Base-by-base conservation (phyloP, 352 stramenopile species). In the Globisporangium irregulare region DNA sequence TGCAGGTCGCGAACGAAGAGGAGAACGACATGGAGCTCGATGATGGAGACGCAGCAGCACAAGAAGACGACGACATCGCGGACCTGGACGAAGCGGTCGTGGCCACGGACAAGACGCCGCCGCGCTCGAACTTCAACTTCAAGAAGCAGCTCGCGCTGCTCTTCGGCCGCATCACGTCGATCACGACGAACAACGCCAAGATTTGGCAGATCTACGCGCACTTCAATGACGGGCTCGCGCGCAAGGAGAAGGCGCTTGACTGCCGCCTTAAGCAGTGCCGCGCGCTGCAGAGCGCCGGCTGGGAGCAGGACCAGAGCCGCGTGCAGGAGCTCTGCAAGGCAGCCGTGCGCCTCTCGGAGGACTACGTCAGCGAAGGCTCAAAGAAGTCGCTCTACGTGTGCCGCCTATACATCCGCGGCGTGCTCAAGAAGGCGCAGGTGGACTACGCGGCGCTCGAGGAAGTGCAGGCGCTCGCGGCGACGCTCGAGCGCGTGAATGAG, bases 141-240 rank as follows among this genome's bases (percentile, higher is more conserved):
- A 68, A 68, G 53, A 68, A 68, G 62, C 61, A 92, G 66, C 58
- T 96, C 24, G 86, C 82, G 34, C 79, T 91, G 72, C 81, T 96
- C 25, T 88, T 94, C 62, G 84, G 83, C 2, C 86, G 84, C 50
- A 78, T 93, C 65, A 93, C 84, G 67, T 88, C 82, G 38, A 87
- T 93, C 64, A 77, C 86, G 63, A 92, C 86, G 15, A 93, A 82
- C 68, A 86, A 92, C 66, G 66, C 86, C 22, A 89, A 89, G 69
- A 77, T 96, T 64, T 96, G 87, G 87, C 82, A 92, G 66, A 74
- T 94, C 27, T 94, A 93, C 59, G 89, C 86, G 53, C 82, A 90
- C 73, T 92, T 91, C 55, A 92, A 92, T 67, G 81, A 93, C 64
- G 83, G 80, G 20, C 70, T 87, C 7, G 80, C 75, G 0, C 79